These are phyloP conservation scores for Silene latifolia DNA, from an alignment of 148 eudicot genomes.

Conservation along the genomic window DNA sequence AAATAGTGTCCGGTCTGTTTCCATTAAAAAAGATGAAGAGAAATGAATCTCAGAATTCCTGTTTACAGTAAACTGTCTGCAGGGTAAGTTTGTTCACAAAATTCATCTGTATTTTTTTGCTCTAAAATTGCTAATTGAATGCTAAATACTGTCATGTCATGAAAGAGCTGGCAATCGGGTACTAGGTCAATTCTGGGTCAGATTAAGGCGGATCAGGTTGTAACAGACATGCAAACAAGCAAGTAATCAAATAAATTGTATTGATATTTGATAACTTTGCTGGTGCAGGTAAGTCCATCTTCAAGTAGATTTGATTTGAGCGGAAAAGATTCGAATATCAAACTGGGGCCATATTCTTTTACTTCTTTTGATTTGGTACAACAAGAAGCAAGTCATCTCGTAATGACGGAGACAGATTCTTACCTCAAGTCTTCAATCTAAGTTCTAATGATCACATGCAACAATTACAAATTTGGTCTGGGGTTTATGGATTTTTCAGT, in stretches of 20 bases:
- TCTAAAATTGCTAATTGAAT: no score
- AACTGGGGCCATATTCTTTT: slow-evolving; percentile 54
- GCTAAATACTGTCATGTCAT: no score
- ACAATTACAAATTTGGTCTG: background rate
- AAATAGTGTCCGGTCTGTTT: background rate
- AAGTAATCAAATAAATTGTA: no score
- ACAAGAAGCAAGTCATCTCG: slow-evolving; percentile 27
- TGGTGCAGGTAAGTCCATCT: slow-evolving; percentile 22
- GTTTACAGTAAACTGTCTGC: background rate
- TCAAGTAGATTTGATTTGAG: slow-evolving; percentile 29
- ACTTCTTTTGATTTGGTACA: slow-evolving; percentile 56
- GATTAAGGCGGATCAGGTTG: no score
- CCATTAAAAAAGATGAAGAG: background rate
- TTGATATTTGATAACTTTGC: background rate
- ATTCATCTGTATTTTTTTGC: no score
- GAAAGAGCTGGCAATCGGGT: no score
- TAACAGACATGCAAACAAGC: no score
- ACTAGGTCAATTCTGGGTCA: no score
- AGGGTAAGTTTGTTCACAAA: background rate
- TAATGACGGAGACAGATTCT: slow-evolving; percentile 23
- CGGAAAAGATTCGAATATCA: slow-evolving; percentile 31
- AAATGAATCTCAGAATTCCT: background rate
- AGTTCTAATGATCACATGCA: background rate
- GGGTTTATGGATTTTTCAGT: background rate
- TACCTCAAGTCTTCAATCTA: slow-evolving; percentile 26